Evolutionary conservation across 1,139 yeast genomes (phyloP), one percentile per base, ranked within the genome.

Genomic region (Suhomyces bribrorum): DNA sequence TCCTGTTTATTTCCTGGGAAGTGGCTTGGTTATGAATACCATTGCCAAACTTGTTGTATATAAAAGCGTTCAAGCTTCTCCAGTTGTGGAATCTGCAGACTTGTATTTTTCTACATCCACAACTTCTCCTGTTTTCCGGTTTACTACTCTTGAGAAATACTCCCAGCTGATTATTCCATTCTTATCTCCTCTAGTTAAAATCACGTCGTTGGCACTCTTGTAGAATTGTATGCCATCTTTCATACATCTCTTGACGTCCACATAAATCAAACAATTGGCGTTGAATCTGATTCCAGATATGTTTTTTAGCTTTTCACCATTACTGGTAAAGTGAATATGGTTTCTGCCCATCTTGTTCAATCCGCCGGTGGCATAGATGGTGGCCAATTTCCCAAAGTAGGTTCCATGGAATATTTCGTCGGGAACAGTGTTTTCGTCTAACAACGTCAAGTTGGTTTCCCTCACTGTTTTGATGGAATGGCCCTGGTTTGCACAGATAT

Each of bases 401-500:
- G 98, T 92, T 5, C 98, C 98, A 57, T 94, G 98, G 26, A 86
- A 79, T 4, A 87, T 72, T 15, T 49, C 52, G 1, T 40, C 30
- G 1, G 66, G 67, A 2, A 57, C 38, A 11, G 59, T 54, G 3
- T 43, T 53, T 8, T 40, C 24, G n/a, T 53, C 46, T 16, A 69
- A 45, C 41, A 78, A 57, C 9, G 66, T 70, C 16, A 77, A 71
- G 26, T 75, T 75, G 12, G 53, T 54, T 24, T 73, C 72, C 12
- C 46, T 48, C 0, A 84, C 73, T 1, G 63, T 55, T 18, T 61
- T 50, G 11, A 92, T 64, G 0, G 95, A 81, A 59, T 92, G 98
- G 7, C 98, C 98, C 59, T 92, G 98, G 40, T 83, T 83, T 2
- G 98, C 98, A 55, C 97, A 79, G 11, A 92, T 84, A 11, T 44